phyloP scores from a whole-genome alignment of 495 filamentous ascomycete species.

The Hyaloscypha hepaticicola region DNA sequence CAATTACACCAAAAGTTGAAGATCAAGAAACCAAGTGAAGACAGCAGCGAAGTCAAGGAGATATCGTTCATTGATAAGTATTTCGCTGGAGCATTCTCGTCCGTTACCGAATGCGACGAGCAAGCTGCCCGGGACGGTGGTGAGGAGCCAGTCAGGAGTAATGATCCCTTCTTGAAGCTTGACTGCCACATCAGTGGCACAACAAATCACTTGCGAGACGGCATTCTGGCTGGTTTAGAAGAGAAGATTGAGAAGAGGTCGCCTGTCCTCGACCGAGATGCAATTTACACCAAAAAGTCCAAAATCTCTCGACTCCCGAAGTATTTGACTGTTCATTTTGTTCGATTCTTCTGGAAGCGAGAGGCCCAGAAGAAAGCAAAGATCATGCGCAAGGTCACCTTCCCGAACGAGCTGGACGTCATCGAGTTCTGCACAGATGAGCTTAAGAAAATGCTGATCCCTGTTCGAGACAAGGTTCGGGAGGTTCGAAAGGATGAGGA shows the following conservation, averaged over 20 bases:
- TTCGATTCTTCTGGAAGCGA: constrained; percentile 96
- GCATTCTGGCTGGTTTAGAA: constrained; percentile 73
- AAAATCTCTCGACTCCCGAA: constrained; percentile 87
- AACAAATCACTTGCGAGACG: constrained; percentile 88
- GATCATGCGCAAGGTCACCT: constrained; percentile 98
- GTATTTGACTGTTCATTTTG: constrained; percentile 94
- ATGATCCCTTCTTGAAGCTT: constrained; percentile 85
- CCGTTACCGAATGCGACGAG: constrained; percentile 80
- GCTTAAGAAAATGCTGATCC: constrained; percentile 76
- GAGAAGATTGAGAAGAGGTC: constrained; percentile 93
- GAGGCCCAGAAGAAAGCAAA: constrained; percentile 97
- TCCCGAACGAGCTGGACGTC: constrained; percentile 87
- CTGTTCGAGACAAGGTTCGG: constrained; percentile 90
- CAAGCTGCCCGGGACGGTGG: constrained; percentile 69
- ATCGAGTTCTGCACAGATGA: constrained; percentile 96
- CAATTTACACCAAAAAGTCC: constrained; percentile 84
- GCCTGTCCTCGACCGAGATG: constrained; percentile 70
- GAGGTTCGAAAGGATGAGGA: constrained; percentile 93
- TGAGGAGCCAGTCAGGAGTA: constrained; percentile 63
- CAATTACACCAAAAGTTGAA: constrained; percentile 80
- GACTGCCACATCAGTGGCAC: constrained; percentile 87
- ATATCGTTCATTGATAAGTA: constrained; percentile 87
- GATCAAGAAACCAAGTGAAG: constrained; percentile 46
- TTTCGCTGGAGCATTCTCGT: constrained; percentile 76
- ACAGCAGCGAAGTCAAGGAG: constrained; percentile 43